These are phyloP conservation scores for Acanthamoeba rhysodes DNA, from an alignment of 208 protist genomes.

Conservation along the genomic window DNA sequence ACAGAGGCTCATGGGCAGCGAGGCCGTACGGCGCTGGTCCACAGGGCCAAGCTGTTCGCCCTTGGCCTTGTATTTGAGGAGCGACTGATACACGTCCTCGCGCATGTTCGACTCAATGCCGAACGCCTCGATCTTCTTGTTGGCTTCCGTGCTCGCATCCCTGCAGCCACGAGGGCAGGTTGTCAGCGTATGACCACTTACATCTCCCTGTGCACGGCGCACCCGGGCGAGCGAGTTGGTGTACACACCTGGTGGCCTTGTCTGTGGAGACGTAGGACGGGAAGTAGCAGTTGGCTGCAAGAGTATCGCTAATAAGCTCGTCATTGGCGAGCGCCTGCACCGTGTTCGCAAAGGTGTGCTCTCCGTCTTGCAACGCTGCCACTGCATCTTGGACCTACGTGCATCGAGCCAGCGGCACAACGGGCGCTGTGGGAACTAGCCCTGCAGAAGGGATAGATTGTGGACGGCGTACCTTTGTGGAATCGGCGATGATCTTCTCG, in stretches of 20 bases:
- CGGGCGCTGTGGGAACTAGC: neutral
- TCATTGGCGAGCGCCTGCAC: slow-evolving; percentile 22
- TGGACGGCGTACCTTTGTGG: slow-evolving; percentile 70
- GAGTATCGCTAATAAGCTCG: slow-evolving; percentile 1
- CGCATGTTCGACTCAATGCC: slow-evolving; percentile 66
- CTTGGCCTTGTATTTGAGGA: slow-evolving; percentile 18
- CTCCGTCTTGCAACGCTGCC: neutral
- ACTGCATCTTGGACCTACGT: slow-evolving; percentile 70
- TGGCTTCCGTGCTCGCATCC: slow-evolving; percentile 38
- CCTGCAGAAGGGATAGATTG: too few species aligned
- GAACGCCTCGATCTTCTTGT: slow-evolving; percentile 65
- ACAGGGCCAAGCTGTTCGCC: slow-evolving; percentile 27
- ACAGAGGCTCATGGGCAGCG: neutral
- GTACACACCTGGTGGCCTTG: neutral
- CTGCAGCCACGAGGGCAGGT: slow-evolving; percentile 22
- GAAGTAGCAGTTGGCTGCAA: slow-evolving; percentile 57
- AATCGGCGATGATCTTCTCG: slow-evolving; percentile 75
- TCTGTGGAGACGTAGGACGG: slow-evolving; percentile 50
- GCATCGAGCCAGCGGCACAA: neutral
- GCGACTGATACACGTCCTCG: slow-evolving; percentile 51
- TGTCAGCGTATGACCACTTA: slow-evolving; percentile 34
- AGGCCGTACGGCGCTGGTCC: neutral
- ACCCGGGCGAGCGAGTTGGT: too few species aligned
- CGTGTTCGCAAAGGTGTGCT: slow-evolving; percentile 70
- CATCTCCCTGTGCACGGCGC: neutral